Base-by-base conservation (phyloP, 495 filamentous ascomycete genomes). In the Pyronema omphalodes region DNA sequence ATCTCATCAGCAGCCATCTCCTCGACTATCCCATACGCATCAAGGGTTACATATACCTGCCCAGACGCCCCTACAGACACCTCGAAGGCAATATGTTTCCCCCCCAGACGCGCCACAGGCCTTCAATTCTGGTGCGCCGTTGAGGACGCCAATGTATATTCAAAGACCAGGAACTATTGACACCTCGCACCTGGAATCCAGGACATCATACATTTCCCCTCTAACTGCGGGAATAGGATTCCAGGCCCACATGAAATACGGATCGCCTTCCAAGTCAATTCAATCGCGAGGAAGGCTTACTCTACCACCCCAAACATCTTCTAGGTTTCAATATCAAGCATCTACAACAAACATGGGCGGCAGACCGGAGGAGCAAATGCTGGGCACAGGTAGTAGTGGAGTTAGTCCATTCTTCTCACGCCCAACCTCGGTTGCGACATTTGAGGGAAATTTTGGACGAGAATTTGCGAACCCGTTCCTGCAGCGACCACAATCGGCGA, bases 331-430 rank as follows among this genome's bases (percentile, higher is more conserved):
- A 47, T 47, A 47, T 4, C 44, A 11, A 11, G n/a, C 44, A 14
- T 4, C n/a, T 3, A 23, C 17, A 17, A 8, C 44, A 17, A 29
- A 29, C 19, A 12, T 18, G 18, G 18, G 44, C 3, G 2, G n/a
- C 3, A 47, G 39, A 7, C 11, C 1, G 39, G 39, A 41, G 11
- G 39, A 29, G 23, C 23, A 12, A 12, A 47, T 19, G 3, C 14
- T 47, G 11, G 17, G 23, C 23, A n/a, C 18, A 19, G 47, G 45
- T 12, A 17, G 37, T 3, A 57, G 43, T 15, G 52, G 54, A 34
- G 36, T 53, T 14, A 62, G 47, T 41, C 55, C 58, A 19, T 61
- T 61, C 48, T 63, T 62, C 45, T 37, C 37, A 36, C 29, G 36
- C 48, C 44, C 44, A 47, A 23, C n/a, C 15, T 44, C 58, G 2